Evolutionary conservation across 2,329 filamentous ascomycete genomes (phyloP).

Genomic region (Trichocomaceae sp.): DNA sequence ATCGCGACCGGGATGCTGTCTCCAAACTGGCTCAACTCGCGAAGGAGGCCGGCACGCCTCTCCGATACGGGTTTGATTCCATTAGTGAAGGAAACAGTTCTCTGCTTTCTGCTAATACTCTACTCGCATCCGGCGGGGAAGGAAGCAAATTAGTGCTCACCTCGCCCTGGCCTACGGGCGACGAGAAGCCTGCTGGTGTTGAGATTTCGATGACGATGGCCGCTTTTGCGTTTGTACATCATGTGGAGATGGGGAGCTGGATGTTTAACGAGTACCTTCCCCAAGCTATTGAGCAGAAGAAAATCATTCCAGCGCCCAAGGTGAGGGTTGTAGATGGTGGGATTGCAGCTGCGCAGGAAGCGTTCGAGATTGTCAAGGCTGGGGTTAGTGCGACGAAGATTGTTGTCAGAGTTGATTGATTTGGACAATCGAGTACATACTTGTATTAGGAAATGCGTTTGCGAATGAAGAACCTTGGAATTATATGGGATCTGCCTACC

Average conservation of each 20-base stretch:
- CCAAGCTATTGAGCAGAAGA: neutral
- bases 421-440: neutral
- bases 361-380: constrained; percentile 3
- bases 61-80: neutral
- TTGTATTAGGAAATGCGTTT: too few species aligned
- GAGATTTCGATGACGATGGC: constrained; percentile 1
- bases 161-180: neutral
- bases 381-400: constrained; percentile 6
- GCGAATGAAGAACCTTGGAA: too few species aligned
- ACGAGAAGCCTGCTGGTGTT: neutral
- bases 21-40: neutral
- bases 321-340: constrained; percentile 4
- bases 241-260: constrained; percentile 5
- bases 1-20: constrained; percentile 19
- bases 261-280: constrained; percentile 4
- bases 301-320: constrained; percentile 1
- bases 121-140: neutral
- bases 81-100: neutral
- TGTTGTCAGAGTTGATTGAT: constrained; percentile 2
- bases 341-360: constrained; percentile 1
- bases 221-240: constrained; percentile 1
- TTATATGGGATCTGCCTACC: too few species aligned
- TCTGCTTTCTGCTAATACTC: neutral
- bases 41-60: neutral
- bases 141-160: neutral